Base-by-base conservation (phyloP, 352 stramenopile species). In the Hyaloperonospora brassicae region DNA sequence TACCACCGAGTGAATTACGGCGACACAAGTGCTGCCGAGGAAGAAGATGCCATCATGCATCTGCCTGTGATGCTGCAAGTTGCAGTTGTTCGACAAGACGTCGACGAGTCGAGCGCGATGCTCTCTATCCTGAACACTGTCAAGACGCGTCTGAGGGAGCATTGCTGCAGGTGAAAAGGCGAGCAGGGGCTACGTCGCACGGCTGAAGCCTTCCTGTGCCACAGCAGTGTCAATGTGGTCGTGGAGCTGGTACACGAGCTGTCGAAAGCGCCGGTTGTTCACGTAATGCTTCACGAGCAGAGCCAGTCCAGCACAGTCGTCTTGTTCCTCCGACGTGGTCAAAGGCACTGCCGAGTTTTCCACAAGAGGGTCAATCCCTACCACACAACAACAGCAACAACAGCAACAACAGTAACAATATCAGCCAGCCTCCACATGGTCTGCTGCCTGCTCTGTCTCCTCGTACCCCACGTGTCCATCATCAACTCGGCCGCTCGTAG, bases 1-100 rank as follows among this genome's bases (percentile, higher is more conserved):
- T 93, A 93, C 56, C 72, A 88, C 61, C 79, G 79, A 56, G 88
- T 93, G 79, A 93, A 93, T 50, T 93, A 90, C 47, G 83, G 73
- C 22, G 83, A 93, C 41, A 62, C 63, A n/a, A 48, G 57, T 39
- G 82, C 80, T 3, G 83, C 83, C 1, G 83, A 90, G 48, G 83
- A 93, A 66, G 83, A 93, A 69, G 83, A 93, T 59, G 83, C 83
- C 38, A 91, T 93, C 61, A 93, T 93, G 83, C 83, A 93, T 42
- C 61, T 93, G n/a, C 83, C 83, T 0, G 83, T 93, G 14, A 93
- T 93, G 83, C 69, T 93, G 10, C 83, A 90, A 57, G 79, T 93
- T 22, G 70, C 81, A 1, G 55, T 87, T 5, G 63, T 93, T 50
- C 77, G 83, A 14, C 65, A 76, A 55, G 80, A 91, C 40, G 38